Percentiles rank a stretch among this genome's conserved stretches.
phyloP scores from a whole-genome alignment of 2,329 filamentous ascomycete species.

The Arthrinium phaeospermum region DNA sequence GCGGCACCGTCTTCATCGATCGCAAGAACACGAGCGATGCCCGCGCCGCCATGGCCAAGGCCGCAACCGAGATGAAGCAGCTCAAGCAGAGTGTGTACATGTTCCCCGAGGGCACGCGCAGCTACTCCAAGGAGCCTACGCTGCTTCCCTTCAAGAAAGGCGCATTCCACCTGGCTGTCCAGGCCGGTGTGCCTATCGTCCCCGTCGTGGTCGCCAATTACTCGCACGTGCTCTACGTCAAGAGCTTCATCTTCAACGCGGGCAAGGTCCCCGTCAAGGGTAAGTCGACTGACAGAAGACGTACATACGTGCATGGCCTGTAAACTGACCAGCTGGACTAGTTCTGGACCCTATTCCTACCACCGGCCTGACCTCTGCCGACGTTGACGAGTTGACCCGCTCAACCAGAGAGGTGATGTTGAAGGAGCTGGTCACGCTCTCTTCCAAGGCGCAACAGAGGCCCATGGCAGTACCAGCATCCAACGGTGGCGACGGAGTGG shows the following conservation, averaged over 20 bases:
- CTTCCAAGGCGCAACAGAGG: slow-evolving; percentile 54
- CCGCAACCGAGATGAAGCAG: slow-evolving; percentile 77
- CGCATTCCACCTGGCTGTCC: slow-evolving; percentile 92
- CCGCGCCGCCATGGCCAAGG: slow-evolving; percentile 82
- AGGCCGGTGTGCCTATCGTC: slow-evolving; percentile 91
- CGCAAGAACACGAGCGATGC: slow-evolving; percentile 84
- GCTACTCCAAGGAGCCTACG: slow-evolving; percentile 80
- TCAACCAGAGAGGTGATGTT: slow-evolving; percentile 79
- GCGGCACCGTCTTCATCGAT: slow-evolving; percentile 94
- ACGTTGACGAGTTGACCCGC: slow-evolving; percentile 76
- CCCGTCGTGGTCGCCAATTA: slow-evolving; percentile 85
- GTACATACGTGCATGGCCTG: not conserved
- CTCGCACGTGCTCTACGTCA: slow-evolving; percentile 71
- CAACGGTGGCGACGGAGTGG: slow-evolving; percentile 36
- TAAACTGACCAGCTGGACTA: slow-evolving; percentile 38
- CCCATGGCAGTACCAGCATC: slow-evolving; percentile 37
- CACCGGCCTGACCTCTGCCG: slow-evolving; percentile 70
- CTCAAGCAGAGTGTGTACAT: slow-evolving; percentile 81
- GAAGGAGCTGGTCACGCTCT: slow-evolving; percentile 62
- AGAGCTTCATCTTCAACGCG: slow-evolving; percentile 67
- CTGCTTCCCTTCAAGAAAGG: slow-evolving; percentile 99
- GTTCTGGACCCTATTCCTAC: slow-evolving; percentile 85
- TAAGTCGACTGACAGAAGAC: slow-evolving; percentile 42
- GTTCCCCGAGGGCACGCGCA: slow-evolving; percentile 91
- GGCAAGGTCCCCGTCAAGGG: slow-evolving; percentile 79